Conservation (phyloP, 2,329 filamentous ascomycete species). For the Diaporthe sp. region DNA sequence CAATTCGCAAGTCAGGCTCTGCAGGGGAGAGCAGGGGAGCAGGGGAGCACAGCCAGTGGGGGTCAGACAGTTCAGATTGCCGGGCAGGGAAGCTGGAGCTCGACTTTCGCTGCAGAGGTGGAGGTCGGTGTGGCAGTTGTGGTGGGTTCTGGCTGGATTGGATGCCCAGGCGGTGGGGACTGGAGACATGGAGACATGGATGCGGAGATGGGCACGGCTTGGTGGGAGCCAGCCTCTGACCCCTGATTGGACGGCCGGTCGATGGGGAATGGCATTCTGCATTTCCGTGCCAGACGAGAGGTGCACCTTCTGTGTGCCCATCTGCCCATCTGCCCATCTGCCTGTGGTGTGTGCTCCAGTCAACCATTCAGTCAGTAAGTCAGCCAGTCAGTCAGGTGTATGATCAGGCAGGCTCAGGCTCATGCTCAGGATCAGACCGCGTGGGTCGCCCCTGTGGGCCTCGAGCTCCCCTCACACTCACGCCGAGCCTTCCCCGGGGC, state of each 20-base stretch:
- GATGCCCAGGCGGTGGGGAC: conserved; percentile 13
- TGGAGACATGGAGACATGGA: conserved; percentile 11
- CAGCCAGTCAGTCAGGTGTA: neutral
- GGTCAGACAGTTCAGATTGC: conserved; percentile 25
- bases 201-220: conserved; percentile 5
- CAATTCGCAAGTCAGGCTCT: conserved; percentile 31
- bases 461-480: conserved; percentile 11
- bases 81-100: conserved; percentile 6
- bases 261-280: conserved; percentile 25
- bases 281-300: conserved; percentile 19
- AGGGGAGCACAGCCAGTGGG: conserved; percentile 17
- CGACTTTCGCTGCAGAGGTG: conserved; percentile 11
- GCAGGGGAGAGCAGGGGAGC: conserved; percentile 17
- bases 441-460: conserved; percentile 16
- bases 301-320: neutral
- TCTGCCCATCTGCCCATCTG: neutral
- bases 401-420: conserved; percentile 10
- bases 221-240: neutral
- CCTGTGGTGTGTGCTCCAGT: neutral
- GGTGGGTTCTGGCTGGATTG: neutral
- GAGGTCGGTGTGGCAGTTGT: conserved; percentile 27
- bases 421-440: conserved; percentile 21
- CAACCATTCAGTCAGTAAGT: neutral
- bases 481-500: conserved; percentile 20
- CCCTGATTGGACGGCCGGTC: conserved; percentile 3